A percentile compares a stretch with the other conserved stretches of the same genome.
Conservation (phyloP, 1,139 yeast species). For the Scheffersomyces quercinus region DNA sequence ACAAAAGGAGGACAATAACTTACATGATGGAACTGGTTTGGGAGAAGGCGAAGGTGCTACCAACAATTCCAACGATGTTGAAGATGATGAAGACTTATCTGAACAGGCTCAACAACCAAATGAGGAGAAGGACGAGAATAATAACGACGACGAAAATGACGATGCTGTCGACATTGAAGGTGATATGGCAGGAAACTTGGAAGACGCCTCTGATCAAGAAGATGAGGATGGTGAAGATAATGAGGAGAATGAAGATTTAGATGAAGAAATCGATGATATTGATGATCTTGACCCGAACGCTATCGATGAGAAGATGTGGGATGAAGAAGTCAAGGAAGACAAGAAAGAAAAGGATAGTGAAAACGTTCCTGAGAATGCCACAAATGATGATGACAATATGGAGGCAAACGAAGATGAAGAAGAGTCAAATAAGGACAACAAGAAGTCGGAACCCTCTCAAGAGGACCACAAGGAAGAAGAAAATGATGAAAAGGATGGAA, state of each 20-base stretch:
- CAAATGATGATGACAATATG: constrained; percentile 56
- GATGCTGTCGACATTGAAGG: constrained; percentile 94
- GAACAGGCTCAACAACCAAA: constrained; percentile 89
- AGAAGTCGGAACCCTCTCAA: constrained; percentile 35
- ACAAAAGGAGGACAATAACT: constrained; percentile 57
- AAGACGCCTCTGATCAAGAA: constrained; percentile 74
- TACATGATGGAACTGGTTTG: constrained; percentile 90
- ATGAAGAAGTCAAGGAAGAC: constrained; percentile 80
- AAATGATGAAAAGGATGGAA: constrained; percentile 31
- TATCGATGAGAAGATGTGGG: constrained; percentile 98
- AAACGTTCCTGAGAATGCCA: constrained; percentile 57
- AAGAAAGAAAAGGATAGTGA: constrained; percentile 75
- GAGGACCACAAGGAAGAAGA: constrained; percentile 35
- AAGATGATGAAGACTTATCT: constrained; percentile 86
- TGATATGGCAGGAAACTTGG: constrained; percentile 93
- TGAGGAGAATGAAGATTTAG: constrained; percentile 62
- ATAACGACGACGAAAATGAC: constrained; percentile 61
- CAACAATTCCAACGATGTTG: constrained; percentile 80
- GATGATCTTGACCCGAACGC: constrained; percentile 94
- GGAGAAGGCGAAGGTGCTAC: constrained; percentile 96
- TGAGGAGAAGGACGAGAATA: constrained; percentile 61
- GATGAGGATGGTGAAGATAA: constrained; percentile 55
- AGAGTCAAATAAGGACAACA: constrained; percentile 30
- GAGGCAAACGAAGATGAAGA: constrained; percentile 62
- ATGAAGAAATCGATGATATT: constrained; percentile 87